Percentiles rank a stretch among this genome's conserved stretches.
Conservation (phyloP, 768 basidiomycete species). For the Tremella fuciformis region DNA sequence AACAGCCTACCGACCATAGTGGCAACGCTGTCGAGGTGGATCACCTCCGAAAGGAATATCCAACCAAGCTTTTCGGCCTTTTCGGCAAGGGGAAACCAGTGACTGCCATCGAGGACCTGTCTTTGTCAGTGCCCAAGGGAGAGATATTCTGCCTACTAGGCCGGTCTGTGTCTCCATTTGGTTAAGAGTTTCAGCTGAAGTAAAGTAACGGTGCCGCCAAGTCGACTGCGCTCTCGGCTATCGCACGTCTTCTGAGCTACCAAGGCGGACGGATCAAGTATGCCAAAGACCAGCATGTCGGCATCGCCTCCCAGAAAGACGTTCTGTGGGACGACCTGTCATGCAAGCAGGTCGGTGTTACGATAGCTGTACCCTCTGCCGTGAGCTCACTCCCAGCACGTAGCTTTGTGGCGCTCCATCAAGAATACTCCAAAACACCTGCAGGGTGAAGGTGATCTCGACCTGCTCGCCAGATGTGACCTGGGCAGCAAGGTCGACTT, state of each 20-base stretch:
- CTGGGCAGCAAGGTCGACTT: conserved; percentile 66
- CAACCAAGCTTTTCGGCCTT: conserved; percentile 21
- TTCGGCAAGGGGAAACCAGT: conserved; percentile 51
- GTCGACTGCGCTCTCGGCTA: conserved; percentile 67
- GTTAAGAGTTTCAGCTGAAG: conserved; percentile 73
- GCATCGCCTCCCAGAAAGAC: conserved; percentile 79
- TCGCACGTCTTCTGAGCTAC: conserved; percentile 63
- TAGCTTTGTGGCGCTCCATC: conserved; percentile 69
- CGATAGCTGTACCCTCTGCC: no score
- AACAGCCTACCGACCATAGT: conserved; percentile 3
- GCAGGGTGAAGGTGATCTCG: conserved; percentile 61
- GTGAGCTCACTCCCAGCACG: conserved; percentile 56
- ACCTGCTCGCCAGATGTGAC: conserved; percentile 70
- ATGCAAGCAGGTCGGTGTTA: conserved; percentile 55
- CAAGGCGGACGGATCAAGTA: conserved; percentile 60
- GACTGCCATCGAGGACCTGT: conserved; percentile 65
- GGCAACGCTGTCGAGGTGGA: conserved; percentile 21
- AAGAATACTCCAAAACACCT: conserved; percentile 54
- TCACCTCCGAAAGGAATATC: conserved; percentile 24
- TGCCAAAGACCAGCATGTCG: conserved; percentile 60
- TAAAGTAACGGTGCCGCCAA: conserved; percentile 73
- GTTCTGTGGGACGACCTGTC: conserved; percentile 73
- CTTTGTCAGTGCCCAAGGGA: conserved; percentile 64
- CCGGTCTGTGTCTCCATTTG: conserved; percentile 8
- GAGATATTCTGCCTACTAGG: neutral